Evolutionary conservation across 2,329 filamentous ascomycete species (phyloP).

Genomic region (Cadophora sp.): DNA sequence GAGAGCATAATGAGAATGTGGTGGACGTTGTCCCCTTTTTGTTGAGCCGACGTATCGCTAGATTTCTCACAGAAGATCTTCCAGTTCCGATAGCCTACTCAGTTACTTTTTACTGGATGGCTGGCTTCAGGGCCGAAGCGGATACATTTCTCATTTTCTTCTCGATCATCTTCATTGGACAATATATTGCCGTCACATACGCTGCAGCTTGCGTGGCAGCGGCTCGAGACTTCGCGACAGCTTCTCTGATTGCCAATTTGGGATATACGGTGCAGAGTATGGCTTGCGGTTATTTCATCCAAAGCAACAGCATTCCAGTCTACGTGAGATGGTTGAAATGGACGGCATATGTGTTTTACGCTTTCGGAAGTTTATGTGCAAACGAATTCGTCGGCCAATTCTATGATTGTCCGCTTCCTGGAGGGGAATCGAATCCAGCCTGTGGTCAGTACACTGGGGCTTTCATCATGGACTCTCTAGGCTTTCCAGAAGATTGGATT

Average conservation of each 20-base stretch:
- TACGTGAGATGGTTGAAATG: slow-evolving; percentile 83
- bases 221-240: slow-evolving; percentile 71
- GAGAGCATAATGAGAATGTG: slow-evolving; percentile 76
- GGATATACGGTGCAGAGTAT: slow-evolving; percentile 76
- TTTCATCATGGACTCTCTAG: slow-evolving; percentile 73
- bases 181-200: slow-evolving; percentile 77
- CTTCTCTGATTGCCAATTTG: slow-evolving; percentile 75
- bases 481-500: slow-evolving; percentile 72
- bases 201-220: slow-evolving; percentile 72
- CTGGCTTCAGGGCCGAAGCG: slow-evolving; percentile 70
- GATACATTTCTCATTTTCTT: slow-evolving; percentile 77
- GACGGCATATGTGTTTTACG: slow-evolving; percentile 70
- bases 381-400: slow-evolving; percentile 78
- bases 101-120: slow-evolving; percentile 79
- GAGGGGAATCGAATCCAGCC: slow-evolving; percentile 66
- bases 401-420: slow-evolving; percentile 72
- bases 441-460: slow-evolving; percentile 73
- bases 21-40: slow-evolving; percentile 74
- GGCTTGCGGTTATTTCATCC: slow-evolving; percentile 79
- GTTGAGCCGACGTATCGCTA: slow-evolving; percentile 71
- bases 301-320: slow-evolving; percentile 73
- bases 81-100: slow-evolving; percentile 76
- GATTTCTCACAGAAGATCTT: slow-evolving; percentile 73
- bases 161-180: slow-evolving; percentile 69
- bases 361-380: slow-evolving; percentile 71